Evolutionary conservation across 2,329 filamentous ascomycete genomes (phyloP).

Genomic region (Tolypocladium tundrense): DNA sequence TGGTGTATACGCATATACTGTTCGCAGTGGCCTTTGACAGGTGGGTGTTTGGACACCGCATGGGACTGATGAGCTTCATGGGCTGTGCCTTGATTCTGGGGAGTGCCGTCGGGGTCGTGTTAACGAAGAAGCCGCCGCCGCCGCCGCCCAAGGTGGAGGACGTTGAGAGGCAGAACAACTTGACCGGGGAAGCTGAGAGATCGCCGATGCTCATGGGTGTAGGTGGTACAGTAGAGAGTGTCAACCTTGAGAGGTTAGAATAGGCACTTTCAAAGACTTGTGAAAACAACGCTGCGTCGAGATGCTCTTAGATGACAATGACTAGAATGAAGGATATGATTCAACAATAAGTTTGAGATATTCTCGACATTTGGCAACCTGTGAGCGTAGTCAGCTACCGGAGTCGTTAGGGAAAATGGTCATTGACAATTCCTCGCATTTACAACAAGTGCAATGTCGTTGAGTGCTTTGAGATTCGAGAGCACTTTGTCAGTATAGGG

Average conservation of each 20-base stretch:
- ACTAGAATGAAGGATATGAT: neutral
- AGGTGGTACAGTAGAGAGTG: conserved; percentile 13
- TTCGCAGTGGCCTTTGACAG: conserved; percentile 43
- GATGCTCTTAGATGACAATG: neutral
- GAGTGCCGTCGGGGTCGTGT: conserved; percentile 39
- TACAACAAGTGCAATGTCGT: neutral
- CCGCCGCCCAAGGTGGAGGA: conserved; percentile 17
- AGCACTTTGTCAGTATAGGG: neutral
- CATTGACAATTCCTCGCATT: too few relatives aligned
- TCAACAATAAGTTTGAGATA: too few relatives aligned
- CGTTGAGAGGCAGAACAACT: conserved; percentile 21
- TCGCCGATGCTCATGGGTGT: conserved; percentile 29
- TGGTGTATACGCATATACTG: conserved; percentile 49
- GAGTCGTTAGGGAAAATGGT: too few relatives aligned
- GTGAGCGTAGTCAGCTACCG: too few relatives aligned
- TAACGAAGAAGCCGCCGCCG: conserved; percentile 29
- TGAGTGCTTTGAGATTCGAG: too few relatives aligned
- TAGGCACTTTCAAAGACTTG: neutral
- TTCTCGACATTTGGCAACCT: too few relatives aligned
- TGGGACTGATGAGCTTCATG: conserved; percentile 36
- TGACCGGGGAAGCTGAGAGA: conserved; percentile 22
- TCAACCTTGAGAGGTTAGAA: conserved; percentile 3
- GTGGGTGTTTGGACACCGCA: conserved; percentile 40
- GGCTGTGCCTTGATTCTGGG: conserved; percentile 44
- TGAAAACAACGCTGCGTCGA: neutral